A percentile compares a stretch with the other conserved stretches of the same genome.
These are phyloP conservation scores for Discostella pseudostelligera DNA, from an alignment of 108 stramenopile species.

Conservation along the genomic window DNA sequence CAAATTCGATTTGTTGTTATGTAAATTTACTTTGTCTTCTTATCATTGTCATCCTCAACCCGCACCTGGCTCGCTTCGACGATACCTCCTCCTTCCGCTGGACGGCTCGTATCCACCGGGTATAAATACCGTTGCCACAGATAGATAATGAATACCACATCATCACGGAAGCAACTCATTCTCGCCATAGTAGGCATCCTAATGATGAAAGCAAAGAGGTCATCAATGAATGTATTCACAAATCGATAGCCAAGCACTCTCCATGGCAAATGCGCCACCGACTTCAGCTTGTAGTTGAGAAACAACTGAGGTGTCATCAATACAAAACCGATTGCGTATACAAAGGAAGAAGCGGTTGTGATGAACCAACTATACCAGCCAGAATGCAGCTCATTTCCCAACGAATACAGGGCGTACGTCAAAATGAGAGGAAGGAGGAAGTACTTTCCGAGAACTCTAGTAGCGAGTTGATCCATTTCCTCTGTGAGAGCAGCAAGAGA, in stretches of 20 bases:
- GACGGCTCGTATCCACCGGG: slow-evolving; percentile 73
- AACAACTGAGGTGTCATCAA: slow-evolving; percentile 92
- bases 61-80: not conserved
- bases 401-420: slow-evolving; percentile 69
- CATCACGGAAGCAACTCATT: slow-evolving; percentile 93
- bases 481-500: slow-evolving; percentile 72
- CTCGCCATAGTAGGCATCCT: slow-evolving; percentile 97
- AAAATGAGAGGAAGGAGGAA: slow-evolving; percentile 78
- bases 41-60: slow-evolving; percentile 8
- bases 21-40: not conserved
- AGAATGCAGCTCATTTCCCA: slow-evolving; percentile 67
- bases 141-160: slow-evolving; percentile 93
- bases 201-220: slow-evolving; percentile 95
- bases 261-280: slow-evolving; percentile 90
- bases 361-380: slow-evolving; percentile 93
- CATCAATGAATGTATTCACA: slow-evolving; percentile 95
- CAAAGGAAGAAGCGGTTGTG: slow-evolving; percentile 80
- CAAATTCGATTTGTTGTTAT: not conserved
- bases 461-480: slow-evolving; percentile 86
- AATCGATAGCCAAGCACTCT: slow-evolving; percentile 85
- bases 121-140: slow-evolving; percentile 96
- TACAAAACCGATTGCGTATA: slow-evolving; percentile 85
- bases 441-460: slow-evolving; percentile 57
- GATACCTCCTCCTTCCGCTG: slow-evolving; percentile 28
- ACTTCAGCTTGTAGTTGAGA: slow-evolving; percentile 87